Evolutionary conservation across 768 basidiomycete species (phyloP), one percentile per base, ranked within the genome.

Genomic region (button mushroom (Agaricus bisporus)): DNA sequence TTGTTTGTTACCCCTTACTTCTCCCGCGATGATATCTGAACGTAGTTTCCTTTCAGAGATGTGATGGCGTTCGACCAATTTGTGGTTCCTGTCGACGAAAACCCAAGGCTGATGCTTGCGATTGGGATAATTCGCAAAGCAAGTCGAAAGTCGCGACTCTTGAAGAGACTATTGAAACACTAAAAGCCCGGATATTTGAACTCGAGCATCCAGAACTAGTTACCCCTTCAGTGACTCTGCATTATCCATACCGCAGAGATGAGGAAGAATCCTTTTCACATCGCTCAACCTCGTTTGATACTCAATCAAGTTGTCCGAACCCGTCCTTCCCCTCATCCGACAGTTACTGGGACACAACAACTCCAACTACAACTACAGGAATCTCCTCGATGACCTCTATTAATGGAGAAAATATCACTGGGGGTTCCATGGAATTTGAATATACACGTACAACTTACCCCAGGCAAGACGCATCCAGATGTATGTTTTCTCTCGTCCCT

Each of bases 101-200:
- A 22, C 79, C 82, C 37, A 79, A 83, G 54, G 74, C 74, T 26
- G 84, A 84, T 50, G 82, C 82, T 25, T 88, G 86, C 64, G 85
- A 88, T 66, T 88, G 86, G 64, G 73, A 80, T 6, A 85, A 87
- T 60, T 81, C 79, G 3, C 76, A 75, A 28, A 77, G 77, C 41
- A 77, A 81, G 55, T 81, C 86, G n/a, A 70, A 77, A 50, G 85
- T 80, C 3, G 74, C 83, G 60, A 70, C 73, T 4, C 66, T 88
- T n/a, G 83, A 85, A 62, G 82, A 84, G 36, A 76, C 81, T 1
- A 70, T 86, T 18, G 67, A 73, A 0, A 71, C 78, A 28, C 67
- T 87, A 32, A 77, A 79, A 63, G 74, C 79, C 38, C 75, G 84
- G 37, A 68, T 88, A 5, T 70, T 70, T 43, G 81, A 83, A 55